Evolutionary conservation across 2,329 filamentous ascomycete genomes (phyloP), one percentile per base, ranked within the genome.

Genomic region (Pyrenophora seminiperda): DNA sequence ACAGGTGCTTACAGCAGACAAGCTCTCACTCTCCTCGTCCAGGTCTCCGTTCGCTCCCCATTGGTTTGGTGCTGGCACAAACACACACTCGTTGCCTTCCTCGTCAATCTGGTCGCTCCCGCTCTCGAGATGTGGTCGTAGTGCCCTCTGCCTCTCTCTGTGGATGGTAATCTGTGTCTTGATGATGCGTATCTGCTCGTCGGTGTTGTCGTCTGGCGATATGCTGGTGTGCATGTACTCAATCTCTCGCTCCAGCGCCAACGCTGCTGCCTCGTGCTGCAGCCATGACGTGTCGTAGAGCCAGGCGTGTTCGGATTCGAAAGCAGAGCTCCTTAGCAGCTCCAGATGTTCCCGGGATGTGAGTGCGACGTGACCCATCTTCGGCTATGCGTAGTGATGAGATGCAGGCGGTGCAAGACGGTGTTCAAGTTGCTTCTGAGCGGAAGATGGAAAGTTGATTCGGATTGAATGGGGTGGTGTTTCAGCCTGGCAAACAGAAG

Each of bases 1-100:
- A 7, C 3, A 24, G 5, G 20, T 34, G 65, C 70, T 31, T 55
- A 72, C 70, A 17, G 69, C 68, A 36, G 67, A 70, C 32, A 73
- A 46, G 22, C 66, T 71, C 37, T 70, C 68, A 37, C 68, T 72
- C 58, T 71, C 68, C 53, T 73, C 70, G 38, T 73, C 68, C 27
- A 73, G 48, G 37, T 73, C 70, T 11, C 69, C 68, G 18, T 72
- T 71, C 2, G 67, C 69, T 7, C 70, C 68, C 68, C 68, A 72
- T 46, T 71, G 68, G 37, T 71, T 73, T n/a, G 70, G 68, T 17
- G 68, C 69, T 9, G 70, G 65, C 17, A 71, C 65, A 44, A 73
- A 72, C 24, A 69, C 66, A 42, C 68, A 71, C 41, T 71, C 68
- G 36, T 70, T 67, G 15, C 70, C 70, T 46, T 71, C 67, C 33